phyloP scores from a whole-genome alignment of 2,329 filamentous ascomycete species.

The Hymenoscyphus infarciens region DNA sequence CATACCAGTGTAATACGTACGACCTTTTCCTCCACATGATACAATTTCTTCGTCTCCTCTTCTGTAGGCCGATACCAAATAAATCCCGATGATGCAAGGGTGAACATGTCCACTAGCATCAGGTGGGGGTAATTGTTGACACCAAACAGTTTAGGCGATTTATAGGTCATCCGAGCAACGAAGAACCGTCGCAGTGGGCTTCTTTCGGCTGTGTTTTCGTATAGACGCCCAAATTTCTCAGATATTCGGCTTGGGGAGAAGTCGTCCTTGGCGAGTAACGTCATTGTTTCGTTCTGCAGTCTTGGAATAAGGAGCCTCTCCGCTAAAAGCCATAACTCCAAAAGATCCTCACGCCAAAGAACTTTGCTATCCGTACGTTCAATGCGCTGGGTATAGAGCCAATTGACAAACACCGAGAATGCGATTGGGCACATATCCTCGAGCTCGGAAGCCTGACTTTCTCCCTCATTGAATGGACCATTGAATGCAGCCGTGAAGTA shows the following conservation, averaged over 20 bases:
- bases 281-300: background rate
- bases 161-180: background rate
- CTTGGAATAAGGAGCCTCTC: background rate
- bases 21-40: background rate
- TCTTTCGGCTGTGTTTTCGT: background rate
- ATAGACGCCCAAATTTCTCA: background rate
- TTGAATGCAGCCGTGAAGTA: constrained; percentile 4
- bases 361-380: background rate
- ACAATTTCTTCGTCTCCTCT: no score
- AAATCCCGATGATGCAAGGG: background rate
- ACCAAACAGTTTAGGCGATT: background rate
- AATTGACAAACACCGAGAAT: background rate
- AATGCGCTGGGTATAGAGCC: constrained; percentile 4
- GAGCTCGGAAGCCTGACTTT: background rate
- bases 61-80: background rate
- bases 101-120: background rate
- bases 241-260: background rate
- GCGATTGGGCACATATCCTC: background rate
- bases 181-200: constrained; percentile 9
- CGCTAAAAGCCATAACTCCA: constrained; percentile 1
- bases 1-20: no score
- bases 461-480: background rate
- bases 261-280: background rate
- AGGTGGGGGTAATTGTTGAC: background rate
- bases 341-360: background rate